Evolutionary conservation across 768 basidiomycete species (phyloP).

Genomic region (Megacollybia marginata): DNA sequence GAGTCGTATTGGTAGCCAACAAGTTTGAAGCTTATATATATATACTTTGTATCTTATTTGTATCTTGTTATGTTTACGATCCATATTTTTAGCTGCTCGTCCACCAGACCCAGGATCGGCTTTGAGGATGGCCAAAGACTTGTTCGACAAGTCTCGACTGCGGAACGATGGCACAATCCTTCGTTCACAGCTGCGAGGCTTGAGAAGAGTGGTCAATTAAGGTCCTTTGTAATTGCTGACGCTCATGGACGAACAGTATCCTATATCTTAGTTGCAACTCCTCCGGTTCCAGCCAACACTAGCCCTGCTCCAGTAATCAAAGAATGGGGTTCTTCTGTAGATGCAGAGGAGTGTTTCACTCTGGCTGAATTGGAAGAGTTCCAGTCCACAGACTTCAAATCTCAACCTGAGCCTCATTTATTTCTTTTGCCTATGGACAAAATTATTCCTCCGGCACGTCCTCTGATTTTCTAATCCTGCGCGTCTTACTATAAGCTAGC

Average conservation of each 20-base stretch:
- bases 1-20: conserved; percentile 24
- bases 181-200: too few species aligned
- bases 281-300: too few species aligned
- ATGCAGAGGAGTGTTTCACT: conserved; percentile 26
- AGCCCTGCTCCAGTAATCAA: conserved; percentile 8
- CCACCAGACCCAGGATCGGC: not conserved
- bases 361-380: conserved; percentile 39
- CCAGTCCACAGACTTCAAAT: conserved; percentile 14
- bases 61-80: not conserved
- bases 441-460: not conserved
- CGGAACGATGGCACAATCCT: too few species aligned
- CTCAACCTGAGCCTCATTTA: not conserved
- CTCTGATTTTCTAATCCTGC: not conserved
- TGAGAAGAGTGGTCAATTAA: too few species aligned
- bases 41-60: not conserved
- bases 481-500: too few species aligned
- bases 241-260: too few species aligned
- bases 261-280: too few species aligned
- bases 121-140: too few species aligned
- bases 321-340: conserved; percentile 32
- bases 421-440: not conserved
- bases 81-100: not conserved
- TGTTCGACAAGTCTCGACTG: too few species aligned
- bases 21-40: not conserved
- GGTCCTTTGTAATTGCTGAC: too few species aligned